phyloP scores from a whole-genome alignment of 192 early-diverging fungal species.

The Coemansia sp. region DNA sequence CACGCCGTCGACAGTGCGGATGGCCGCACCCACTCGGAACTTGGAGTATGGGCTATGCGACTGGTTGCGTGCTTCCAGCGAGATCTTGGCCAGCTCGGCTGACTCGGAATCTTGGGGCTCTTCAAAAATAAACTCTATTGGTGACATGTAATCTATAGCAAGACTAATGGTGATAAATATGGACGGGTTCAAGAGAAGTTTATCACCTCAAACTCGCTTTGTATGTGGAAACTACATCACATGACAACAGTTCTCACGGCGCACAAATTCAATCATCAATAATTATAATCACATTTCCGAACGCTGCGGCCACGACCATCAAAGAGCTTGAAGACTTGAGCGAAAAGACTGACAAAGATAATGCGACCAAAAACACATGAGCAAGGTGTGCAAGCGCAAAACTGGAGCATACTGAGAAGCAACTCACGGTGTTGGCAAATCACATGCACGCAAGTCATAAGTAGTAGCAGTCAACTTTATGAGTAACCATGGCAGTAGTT shows the following conservation, averaged over 20 bases:
- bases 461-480: not conserved
- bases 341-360: slow-evolving; percentile 95
- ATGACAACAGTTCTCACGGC: not conserved
- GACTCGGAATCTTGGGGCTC: slow-evolving; percentile 19
- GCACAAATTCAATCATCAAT: not conserved
- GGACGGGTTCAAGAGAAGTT: not conserved
- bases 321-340: slow-evolving; percentile 93
- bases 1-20: slow-evolving; percentile 65
- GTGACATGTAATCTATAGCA: not conserved
- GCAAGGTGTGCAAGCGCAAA: slow-evolving; percentile 89
- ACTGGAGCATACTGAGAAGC: slow-evolving; percentile 83
- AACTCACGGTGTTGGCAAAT: slow-evolving; percentile 51
- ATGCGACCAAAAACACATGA: slow-evolving; percentile 98
- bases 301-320: not conserved
- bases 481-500: not conserved
- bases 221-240: not conserved
- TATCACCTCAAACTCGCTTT: not conserved
- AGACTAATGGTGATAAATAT: not conserved
- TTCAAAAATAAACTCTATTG: slow-evolving; percentile 24
- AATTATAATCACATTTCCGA: not conserved
- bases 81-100: slow-evolving; percentile 16
- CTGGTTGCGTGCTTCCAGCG: slow-evolving; percentile 59
- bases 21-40: slow-evolving; percentile 85
- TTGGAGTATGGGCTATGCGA: slow-evolving; percentile 91
- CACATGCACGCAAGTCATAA: not conserved